Evolutionary conservation across 352 stramenopile genomes (phyloP).

Genomic region (Elongisporangium senticosum): DNA sequence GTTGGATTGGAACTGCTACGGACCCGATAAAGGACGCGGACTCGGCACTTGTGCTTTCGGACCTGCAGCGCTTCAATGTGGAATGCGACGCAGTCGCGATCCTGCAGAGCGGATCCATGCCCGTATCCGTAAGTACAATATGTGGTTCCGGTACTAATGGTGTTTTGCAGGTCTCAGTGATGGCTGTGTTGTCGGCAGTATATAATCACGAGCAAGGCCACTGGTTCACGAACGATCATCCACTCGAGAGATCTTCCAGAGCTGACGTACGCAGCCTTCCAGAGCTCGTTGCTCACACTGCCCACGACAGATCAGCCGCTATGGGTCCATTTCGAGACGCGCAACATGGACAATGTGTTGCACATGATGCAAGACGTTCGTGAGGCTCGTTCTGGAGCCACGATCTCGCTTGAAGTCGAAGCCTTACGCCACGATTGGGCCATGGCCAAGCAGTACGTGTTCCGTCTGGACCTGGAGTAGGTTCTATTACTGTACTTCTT

Average conservation of each 20-base stretch:
- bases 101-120: conserved; percentile 42
- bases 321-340: conserved; percentile 73
- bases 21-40: conserved; percentile 44
- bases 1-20: conserved; percentile 60
- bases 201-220: conserved; percentile 59
- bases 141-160: background rate
- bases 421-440: conserved; percentile 61
- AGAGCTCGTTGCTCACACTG: conserved; percentile 9
- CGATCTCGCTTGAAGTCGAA: conserved; percentile 64
- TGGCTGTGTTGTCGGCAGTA: conserved; percentile 26
- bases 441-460: conserved; percentile 40
- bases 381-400: conserved; percentile 7
- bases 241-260: conserved; percentile 58
- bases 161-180: background rate
- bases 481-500: too few relatives aligned
- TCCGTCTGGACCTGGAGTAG: background rate
- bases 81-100: conserved; percentile 37
- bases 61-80: conserved; percentile 41
- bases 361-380: conserved; percentile 53
- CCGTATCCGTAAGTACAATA: conserved; percentile 38
- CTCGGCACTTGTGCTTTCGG: conserved; percentile 41
- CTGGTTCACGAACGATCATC: conserved; percentile 63
- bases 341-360: conserved; percentile 53
- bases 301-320: conserved; percentile 6
- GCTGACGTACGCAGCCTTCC: conserved; percentile 39